These are phyloP conservation scores for Sporodiniella umbellata DNA, from an alignment of 371 early-diverging fungal species.

Conservation along the genomic window DNA sequence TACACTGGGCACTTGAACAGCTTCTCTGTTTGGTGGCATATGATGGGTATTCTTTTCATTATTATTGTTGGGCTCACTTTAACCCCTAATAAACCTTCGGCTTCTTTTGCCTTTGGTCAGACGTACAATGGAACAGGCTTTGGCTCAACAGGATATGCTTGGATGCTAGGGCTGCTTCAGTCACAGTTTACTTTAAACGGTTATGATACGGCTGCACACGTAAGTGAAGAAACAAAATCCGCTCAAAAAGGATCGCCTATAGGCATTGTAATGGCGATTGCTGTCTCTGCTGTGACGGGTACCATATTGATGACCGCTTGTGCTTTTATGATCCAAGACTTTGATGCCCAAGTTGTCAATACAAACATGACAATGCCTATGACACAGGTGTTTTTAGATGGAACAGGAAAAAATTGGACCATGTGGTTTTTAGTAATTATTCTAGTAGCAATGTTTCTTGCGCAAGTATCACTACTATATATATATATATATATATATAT, in stretches of 20 bases:
- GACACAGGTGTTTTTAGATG: slow-evolving; percentile 49
- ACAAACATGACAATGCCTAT: slow-evolving; percentile 36
- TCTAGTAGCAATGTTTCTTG: slow-evolving; percentile 55
- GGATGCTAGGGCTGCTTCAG: slow-evolving; percentile 35
- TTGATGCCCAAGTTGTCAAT: slow-evolving; percentile 45
- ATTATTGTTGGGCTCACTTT: slow-evolving; percentile 25
- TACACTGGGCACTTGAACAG: slow-evolving; percentile 41
- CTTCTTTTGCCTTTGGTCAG: slow-evolving; percentile 43
- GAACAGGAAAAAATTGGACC: slow-evolving; percentile 39
- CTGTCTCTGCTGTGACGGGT: slow-evolving; percentile 50
- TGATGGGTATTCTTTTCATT: slow-evolving; percentile 35
- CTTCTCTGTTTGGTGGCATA: slow-evolving; percentile 44
- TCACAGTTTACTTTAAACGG: slow-evolving; percentile 52
- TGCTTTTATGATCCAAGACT: slow-evolving; percentile 58
- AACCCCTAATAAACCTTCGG: slow-evolving; percentile 41
- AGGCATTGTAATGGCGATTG: slow-evolving; percentile 46
- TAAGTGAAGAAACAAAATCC: slow-evolving; percentile 63
- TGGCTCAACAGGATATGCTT: slow-evolving; percentile 24
- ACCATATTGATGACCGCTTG: slow-evolving; percentile 54
- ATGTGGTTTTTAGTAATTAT: slow-evolving; percentile 47
- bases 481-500: too few species aligned
- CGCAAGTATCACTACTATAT: too few species aligned
- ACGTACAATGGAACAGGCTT: slow-evolving; percentile 31
- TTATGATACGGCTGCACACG: slow-evolving; percentile 69
- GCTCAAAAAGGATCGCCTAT: slow-evolving; percentile 53